A percentile compares a stretch with the other conserved stretches of the same genome.
phyloP scores from a whole-genome alignment of 106 monocot species.

The Phalaenopsis equestris region DNA sequence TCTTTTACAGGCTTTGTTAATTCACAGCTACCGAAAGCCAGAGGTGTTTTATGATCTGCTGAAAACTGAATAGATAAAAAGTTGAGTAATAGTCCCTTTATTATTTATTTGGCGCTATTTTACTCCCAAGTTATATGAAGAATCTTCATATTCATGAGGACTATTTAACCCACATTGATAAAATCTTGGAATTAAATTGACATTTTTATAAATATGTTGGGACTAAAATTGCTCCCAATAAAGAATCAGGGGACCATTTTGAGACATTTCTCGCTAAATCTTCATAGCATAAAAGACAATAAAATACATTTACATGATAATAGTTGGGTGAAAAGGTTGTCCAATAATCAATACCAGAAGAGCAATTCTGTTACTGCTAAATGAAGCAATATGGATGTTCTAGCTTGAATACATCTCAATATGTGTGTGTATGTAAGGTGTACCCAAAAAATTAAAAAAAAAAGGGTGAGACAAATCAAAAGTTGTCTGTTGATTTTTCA shows the following conservation, averaged over 20 bases:
- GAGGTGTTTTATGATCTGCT: slow-evolving; percentile 74
- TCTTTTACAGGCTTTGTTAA: slow-evolving; percentile 38
- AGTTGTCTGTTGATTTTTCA: not conserved
- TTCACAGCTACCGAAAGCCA: slow-evolving; percentile 54
- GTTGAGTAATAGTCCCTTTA: no score
- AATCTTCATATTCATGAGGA: no score
- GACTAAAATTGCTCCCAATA: no score
- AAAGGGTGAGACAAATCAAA: not conserved
- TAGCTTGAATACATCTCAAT: not conserved
- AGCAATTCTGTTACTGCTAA: not conserved
- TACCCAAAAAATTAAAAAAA: not conserved
- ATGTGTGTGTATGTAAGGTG: not conserved
- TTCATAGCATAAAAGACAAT: not conserved
- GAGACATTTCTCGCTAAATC: no score
- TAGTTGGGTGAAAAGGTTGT: not conserved
- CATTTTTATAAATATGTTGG: no score
- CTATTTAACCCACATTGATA: no score
- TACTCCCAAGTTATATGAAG: no score
- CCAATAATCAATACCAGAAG: not conserved
- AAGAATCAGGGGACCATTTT: no score
- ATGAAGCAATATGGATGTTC: not conserved
- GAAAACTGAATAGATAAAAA: slow-evolving; percentile 23
- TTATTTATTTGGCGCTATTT: no score
- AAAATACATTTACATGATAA: not conserved
- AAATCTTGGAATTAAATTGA: no score